These are phyloP conservation scores for Scedosporium boydii DNA, from an alignment of 2,329 filamentous ascomycete species.

Conservation along the genomic window DNA sequence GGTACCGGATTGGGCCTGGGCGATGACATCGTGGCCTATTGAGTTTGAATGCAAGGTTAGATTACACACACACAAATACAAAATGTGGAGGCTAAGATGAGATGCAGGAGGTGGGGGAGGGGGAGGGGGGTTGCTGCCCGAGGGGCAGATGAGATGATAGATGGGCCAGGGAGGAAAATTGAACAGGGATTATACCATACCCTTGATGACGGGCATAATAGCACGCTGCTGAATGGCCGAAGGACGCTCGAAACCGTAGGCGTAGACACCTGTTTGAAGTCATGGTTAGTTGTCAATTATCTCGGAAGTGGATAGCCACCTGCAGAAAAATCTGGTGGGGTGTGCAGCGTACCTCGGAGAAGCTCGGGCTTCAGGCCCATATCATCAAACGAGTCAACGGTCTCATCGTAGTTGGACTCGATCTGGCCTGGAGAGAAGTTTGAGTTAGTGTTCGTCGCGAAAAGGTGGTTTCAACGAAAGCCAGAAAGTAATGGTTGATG, in stretches of 20 bases:
- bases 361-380: conserved; percentile 97
- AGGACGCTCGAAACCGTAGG: conserved; percentile 99
- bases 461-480: background rate
- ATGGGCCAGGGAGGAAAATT: background rate
- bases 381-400: conserved; percentile 96
- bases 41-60: conserved; percentile 7
- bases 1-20: conserved; percentile 98
- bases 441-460: conserved; percentile 1
- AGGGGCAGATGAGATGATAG: background rate
- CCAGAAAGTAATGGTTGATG: background rate
- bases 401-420: conserved; percentile 99
- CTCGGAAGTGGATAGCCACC: background rate
- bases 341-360: conserved; percentile 58
- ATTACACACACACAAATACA: background rate
- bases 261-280: conserved; percentile 68
- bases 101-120: background rate
- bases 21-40: conserved; percentile 92
- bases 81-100: background rate
- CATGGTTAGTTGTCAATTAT: background rate
- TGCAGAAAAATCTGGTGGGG: conserved; percentile 1
- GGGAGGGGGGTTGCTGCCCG: background rate
- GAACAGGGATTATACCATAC: conserved; percentile 41
- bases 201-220: conserved; percentile 99
- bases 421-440: conserved; percentile 65
- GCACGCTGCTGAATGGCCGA: conserved; percentile 99